These are phyloP conservation scores for Solanum bulbocastanum DNA, from an alignment of 257 asterid species.

Conservation along the genomic window DNA sequence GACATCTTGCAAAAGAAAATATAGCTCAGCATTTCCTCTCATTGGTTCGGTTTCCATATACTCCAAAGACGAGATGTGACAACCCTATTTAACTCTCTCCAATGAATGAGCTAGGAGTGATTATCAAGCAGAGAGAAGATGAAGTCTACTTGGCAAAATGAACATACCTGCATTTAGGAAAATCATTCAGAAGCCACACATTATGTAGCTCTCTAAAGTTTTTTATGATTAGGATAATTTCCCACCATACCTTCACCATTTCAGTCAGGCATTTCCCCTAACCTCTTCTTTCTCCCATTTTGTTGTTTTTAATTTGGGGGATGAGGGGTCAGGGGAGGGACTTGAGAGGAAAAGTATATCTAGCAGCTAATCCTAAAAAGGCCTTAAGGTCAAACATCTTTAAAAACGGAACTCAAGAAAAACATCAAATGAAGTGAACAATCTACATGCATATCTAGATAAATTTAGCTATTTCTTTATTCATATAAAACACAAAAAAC, in stretches of 20 bases:
- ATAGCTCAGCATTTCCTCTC: not conserved
- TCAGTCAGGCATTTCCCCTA: not conserved
- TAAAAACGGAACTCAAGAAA: not conserved
- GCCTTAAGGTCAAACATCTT: not conserved
- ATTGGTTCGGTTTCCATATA: not conserved
- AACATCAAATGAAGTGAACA: not conserved
- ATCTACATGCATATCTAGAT: not conserved
- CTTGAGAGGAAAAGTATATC: not conserved
- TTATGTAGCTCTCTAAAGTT: not conserved
- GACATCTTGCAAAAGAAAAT: not conserved
- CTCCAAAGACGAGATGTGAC: not conserved
- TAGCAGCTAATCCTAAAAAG: not conserved
- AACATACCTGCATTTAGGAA: not conserved
- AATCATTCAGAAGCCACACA: not conserved
- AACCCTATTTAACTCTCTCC: not conserved
- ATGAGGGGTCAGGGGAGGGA: slow-evolving; percentile 14
- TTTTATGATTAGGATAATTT: not conserved
- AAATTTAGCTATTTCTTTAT: not conserved
- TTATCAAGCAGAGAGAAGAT: not conserved
- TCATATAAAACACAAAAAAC: not conserved
- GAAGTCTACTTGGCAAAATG: not conserved
- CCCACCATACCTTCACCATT: not conserved
- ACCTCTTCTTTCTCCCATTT: not conserved
- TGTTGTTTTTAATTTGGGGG: not conserved
- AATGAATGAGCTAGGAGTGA: not conserved